Base-by-base conservation (phyloP, 129 eudicot genomes). In the Artemisia annua region DNA sequence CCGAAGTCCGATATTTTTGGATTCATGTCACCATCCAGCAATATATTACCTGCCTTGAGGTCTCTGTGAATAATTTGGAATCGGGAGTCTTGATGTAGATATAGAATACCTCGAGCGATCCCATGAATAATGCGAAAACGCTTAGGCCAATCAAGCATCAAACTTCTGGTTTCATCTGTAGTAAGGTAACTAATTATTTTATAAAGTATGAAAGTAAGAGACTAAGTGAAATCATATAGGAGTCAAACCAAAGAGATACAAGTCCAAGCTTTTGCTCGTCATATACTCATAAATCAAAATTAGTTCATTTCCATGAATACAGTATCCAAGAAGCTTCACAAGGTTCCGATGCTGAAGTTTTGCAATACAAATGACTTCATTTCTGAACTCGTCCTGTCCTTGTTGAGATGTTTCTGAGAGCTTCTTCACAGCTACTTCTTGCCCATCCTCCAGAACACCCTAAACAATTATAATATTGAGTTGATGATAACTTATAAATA, bases 291-390 rank as follows among this genome's bases (percentile, higher is more conserved):
- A 76, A 68, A 76, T 68, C 63, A 76, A 65, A 54, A 75, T 65
- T 56, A 71, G 49, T 58, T 82, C 85, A n/a, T 60, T 50, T 60
- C 50, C 15, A 10, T 82, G 63, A 10, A 67, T 62, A 70, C 85
- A 72, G 28, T 70, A 82, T 46, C 85, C 85, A 39, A 82, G 67
- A 35, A 82, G 85, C 60, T 67, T 69, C 19, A 81, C 81, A 60
- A 81, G 85, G 48, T 81, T 81, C 24, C 85, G 68, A 32, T 81
- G 85, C 50, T 82, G 85, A 66, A 82, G 82, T 54, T 81, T 81
- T 3, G 82, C 60, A 14, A 81, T 66, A 14, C 17, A 59, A 19
- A 17, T 16, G 63, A 74, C 16, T 74, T 74, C 78, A n/a, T 63
- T 74, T 17, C 53, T 74, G 71, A 74, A 74, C 22, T 74, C 78